Conservation (phyloP, 2,329 filamentous ascomycete genomes). For the Claviceps purpurea region DNA sequence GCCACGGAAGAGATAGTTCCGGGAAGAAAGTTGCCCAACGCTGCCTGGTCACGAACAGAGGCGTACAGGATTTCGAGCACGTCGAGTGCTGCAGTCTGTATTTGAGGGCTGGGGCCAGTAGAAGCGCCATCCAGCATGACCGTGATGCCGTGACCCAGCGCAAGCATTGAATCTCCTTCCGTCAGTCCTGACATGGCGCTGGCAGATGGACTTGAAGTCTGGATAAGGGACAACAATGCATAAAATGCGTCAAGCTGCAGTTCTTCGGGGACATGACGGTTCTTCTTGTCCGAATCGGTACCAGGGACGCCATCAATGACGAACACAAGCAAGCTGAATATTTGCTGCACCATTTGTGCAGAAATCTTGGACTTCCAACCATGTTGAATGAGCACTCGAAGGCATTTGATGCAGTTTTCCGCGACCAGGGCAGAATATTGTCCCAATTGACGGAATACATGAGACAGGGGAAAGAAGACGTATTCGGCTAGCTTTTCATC, state of each 20-base stretch:
- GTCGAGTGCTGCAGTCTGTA: slow-evolving; percentile 57
- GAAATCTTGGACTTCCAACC: slow-evolving; percentile 69
- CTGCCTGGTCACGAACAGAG: slow-evolving; percentile 57
- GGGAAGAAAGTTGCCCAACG: slow-evolving; percentile 74
- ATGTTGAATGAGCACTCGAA: slow-evolving; percentile 57
- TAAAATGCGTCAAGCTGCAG: slow-evolving; percentile 56
- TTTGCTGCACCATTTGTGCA: slow-evolving; percentile 62
- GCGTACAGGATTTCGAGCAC: slow-evolving; percentile 49
- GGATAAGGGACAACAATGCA: slow-evolving; percentile 55
- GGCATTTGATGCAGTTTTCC: slow-evolving; percentile 63
- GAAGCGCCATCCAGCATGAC: slow-evolving; percentile 63
- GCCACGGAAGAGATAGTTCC: slow-evolving; percentile 74
- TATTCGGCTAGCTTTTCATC: slow-evolving; percentile 86
- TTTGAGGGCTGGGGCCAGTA: slow-evolving; percentile 47
- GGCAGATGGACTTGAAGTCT: slow-evolving; percentile 38
- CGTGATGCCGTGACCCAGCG: slow-evolving; percentile 71
- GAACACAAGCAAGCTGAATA: slow-evolving; percentile 74
- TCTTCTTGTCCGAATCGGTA: slow-evolving; percentile 25
- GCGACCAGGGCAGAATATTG: slow-evolving; percentile 57
- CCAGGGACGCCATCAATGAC: slow-evolving; percentile 61
- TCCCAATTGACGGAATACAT: slow-evolving; percentile 67
- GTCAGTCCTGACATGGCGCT: slow-evolving; percentile 35
- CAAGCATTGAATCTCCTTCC: slow-evolving; percentile 52
- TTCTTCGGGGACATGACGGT: slow-evolving; percentile 50
- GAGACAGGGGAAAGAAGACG: slow-evolving; percentile 82